Evolutionary conservation across 345 rosid species (phyloP), one percentile per base, ranked within the genome.

Genomic region (Eucalyptus microcorys): DNA sequence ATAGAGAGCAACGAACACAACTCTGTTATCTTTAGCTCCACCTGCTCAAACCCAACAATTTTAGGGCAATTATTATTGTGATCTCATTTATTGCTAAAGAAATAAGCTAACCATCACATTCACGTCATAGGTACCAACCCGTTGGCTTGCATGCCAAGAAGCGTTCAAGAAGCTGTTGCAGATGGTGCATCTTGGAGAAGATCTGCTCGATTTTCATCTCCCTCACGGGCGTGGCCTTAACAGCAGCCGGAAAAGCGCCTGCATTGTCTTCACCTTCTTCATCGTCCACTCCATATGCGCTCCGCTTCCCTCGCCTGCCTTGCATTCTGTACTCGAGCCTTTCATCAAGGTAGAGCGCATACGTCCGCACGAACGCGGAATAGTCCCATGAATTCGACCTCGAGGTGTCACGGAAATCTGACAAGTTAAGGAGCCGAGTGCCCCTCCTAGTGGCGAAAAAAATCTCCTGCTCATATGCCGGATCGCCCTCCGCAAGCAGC

Each of bases 361-460:
- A 97, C 3, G 93, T 89, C 80, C 97, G 93, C 27, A 97, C 97
- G 85, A 97, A 96, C 30, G 95, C 96, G 1, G 98, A 94, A 87
- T 95, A 94, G 86, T 96, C 99, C 99, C 99, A 96, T 1, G 98
- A 95, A 92, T 96, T 93, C 14, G 99, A 96, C 87, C 93, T 96
- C 37, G 98, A 95, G 88, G 95, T 95, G 68, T 95, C 99, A 5
- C 96, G 93, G 87, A 97, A 96, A 93, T 91, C 97, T 24, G 96
- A 93, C 98, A 97, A 92, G 88, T 96, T 96, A 59, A 97, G 94
- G n/a, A 97, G 91, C 90, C 99, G 91, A 32, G 96, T 93, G 83
- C 99, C 98, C 71, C 96, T 91, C 89, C 98, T 92, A 3, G 97
- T 94, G 4, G 98, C 94, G 86, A 92, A 93, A 87, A 95, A 89